Percentiles rank a stretch among this genome's conserved stretches.
phyloP scores from a whole-genome alignment of 139 green algal species.

The Edaphochlamys debaryana region DNA sequence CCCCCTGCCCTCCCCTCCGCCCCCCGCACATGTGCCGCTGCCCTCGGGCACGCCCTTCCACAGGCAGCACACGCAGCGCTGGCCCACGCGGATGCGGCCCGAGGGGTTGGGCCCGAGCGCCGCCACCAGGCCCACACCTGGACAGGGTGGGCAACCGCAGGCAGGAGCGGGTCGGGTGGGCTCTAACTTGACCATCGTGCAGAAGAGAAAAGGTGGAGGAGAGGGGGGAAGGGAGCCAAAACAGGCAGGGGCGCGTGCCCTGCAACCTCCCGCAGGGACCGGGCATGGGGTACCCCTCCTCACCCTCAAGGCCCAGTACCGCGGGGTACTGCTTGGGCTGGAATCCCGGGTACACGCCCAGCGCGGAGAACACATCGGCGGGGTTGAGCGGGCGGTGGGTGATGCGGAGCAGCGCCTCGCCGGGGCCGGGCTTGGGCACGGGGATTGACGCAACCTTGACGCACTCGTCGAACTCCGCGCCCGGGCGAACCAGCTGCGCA shows the following conservation, averaged over 20 bases:
- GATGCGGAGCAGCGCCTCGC: constrained; percentile 41
- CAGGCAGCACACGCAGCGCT: constrained; percentile 53
- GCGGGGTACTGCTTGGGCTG: constrained; percentile 28
- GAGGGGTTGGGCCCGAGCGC: constrained; percentile 30
- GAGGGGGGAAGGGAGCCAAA: no score
- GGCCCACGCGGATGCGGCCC: constrained; percentile 42
- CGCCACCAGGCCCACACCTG: constrained; percentile 54
- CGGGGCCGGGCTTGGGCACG: constrained; percentile 1
- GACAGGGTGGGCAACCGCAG: no score
- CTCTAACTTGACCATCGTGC: no score
- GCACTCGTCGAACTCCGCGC: not conserved
- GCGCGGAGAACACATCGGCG: constrained; percentile 50
- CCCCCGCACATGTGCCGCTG: constrained; percentile 50
- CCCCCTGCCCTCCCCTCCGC: no score
- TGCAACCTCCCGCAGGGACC: no score
- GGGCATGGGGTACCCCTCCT: no score
- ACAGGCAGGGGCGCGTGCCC: no score
- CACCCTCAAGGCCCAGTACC: constrained; percentile 58
- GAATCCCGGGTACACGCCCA: constrained; percentile 63
- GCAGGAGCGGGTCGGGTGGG: no score
- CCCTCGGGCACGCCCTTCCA: constrained; percentile 43
- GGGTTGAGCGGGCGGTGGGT: constrained; percentile 51
- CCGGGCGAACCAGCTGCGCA: no score
- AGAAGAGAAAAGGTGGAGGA: no score
- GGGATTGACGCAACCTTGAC: not conserved